Evolutionary conservation across 257 asterid genomes (phyloP).

Genomic region (Penstemon barbatus): DNA sequence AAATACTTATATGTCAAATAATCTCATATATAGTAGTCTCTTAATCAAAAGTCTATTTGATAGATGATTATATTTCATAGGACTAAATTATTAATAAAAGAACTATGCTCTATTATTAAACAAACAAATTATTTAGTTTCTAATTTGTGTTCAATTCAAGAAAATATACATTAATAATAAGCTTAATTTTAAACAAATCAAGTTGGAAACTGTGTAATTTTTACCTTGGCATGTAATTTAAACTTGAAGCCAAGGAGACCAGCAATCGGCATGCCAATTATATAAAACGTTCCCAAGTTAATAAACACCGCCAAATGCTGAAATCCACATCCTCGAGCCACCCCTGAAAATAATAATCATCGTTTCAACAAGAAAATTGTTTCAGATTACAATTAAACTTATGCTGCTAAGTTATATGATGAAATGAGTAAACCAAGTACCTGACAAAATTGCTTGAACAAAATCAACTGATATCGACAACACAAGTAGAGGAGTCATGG

Average conservation of each 20-base stretch:
- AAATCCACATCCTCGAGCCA: conserved; percentile 36
- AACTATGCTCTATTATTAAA: too few relatives aligned
- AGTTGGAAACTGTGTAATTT: not conserved
- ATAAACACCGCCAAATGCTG: conserved; percentile 30
- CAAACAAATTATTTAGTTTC: not conserved
- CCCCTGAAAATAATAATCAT: conserved; percentile 14
- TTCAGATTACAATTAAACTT: not conserved
- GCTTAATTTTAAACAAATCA: not conserved
- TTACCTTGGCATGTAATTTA: conserved; percentile 31
- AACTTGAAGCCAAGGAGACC: conserved; percentile 33
- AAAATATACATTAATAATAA: not conserved
- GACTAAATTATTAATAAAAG: too few relatives aligned
- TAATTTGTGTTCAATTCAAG: not conserved
- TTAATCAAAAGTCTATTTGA: not conserved
- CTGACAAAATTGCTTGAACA: conserved; percentile 68
- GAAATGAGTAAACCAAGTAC: conserved; percentile 31
- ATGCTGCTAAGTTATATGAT: not conserved
- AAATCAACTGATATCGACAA: conserved; percentile 55
- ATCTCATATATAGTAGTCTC: not conserved
- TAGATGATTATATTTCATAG: too few relatives aligned
- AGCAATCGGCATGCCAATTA: conserved; percentile 37
- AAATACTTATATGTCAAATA: not conserved
- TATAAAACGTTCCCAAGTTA: conserved; percentile 34
- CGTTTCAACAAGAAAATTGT: not conserved
- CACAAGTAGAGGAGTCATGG: conserved; percentile 65